A percentile compares a stretch with the other conserved stretches of the same genome.
phyloP scores from a whole-genome alignment of 768 basidiomycete genomes.

The Boletus barrowsii region DNA sequence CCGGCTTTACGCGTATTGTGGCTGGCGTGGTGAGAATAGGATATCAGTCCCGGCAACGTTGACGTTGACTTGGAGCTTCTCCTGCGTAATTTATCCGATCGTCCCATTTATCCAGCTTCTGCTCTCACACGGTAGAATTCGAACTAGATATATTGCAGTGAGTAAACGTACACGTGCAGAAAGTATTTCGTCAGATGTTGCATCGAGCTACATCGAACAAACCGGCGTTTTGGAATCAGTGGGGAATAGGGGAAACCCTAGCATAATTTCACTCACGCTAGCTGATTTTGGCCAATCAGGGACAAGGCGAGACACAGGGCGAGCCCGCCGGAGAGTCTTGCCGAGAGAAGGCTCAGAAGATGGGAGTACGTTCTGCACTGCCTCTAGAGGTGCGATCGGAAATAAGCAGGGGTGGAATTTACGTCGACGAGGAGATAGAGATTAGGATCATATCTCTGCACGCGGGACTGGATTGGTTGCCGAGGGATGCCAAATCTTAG shows the following conservation, averaged over 20 bases:
- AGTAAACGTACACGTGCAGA: slow-evolving; percentile 7
- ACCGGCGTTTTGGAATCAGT: neutral
- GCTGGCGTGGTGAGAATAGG: neutral
- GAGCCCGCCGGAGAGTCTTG: neutral
- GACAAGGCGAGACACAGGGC: neutral
- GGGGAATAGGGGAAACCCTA: neutral
- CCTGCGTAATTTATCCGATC: neutral
- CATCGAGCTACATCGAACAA: neutral
- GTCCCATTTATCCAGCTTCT: neutral
- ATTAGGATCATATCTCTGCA: neutral
- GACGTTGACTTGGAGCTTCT: slow-evolving; percentile 2
- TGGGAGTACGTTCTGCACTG: neutral
- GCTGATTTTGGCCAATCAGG: slow-evolving; percentile 5
- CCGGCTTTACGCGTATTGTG: slow-evolving; percentile 1
- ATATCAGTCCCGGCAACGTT: neutral
- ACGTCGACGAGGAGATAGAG: slow-evolving; percentile 3
- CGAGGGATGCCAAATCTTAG: neutral
- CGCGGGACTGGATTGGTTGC: neutral
- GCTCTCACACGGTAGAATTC: neutral
- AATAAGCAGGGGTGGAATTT: slow-evolving; percentile 5
- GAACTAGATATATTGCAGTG: neutral
- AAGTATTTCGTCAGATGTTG: neutral
- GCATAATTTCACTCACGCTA: slow-evolving; percentile 1
- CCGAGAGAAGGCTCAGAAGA: neutral
- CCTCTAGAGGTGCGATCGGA: slow-evolving; percentile 2